Base-by-base conservation (phyloP, 176 grass and related monocot genomes). In the Ensete ventricosum region DNA sequence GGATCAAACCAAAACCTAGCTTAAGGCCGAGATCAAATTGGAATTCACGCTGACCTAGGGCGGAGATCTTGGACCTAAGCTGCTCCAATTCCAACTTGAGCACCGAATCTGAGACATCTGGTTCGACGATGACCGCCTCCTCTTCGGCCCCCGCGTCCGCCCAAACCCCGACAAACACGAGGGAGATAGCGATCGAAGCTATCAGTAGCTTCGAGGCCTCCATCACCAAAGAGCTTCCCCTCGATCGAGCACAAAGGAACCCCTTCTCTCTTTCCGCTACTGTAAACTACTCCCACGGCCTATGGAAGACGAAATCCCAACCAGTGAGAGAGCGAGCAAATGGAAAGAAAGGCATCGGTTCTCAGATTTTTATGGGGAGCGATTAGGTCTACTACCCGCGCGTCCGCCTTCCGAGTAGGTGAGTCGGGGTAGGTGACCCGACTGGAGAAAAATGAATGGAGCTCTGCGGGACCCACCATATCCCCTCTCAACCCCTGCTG, bases 81-180 rank as follows among this genome's bases (percentile, higher is more conserved):
- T 80, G 20, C 21, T 58, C 78, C 78, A 73, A 63, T 19, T 80
- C 34, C 34, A 80, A 55, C 54, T 16, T 23, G 55, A 64, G 57
- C 69, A 43, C 43, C n/a, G 69, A 55, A 24, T 72, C 49, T 20
- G 51, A 57, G 67, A 27, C 3, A 25, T 70, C 55, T 13, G 54
- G 29, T 72, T 62, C 78, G 55, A 72, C 55, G 67, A 62, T 8
- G 55, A 34, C 53, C 24, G 73, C 12, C 78, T 80, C 69, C 43
- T 73, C 78, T 59, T 73, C 9, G 69, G 23, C 16, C 78, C 52
- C 14, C 22, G 17, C 77, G 65, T 50, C 54, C 67, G 54, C 53
- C 78, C 64, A 51, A 2, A 69, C 55, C 19, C 78, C 67, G 14
- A 26, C 55, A 2, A 73, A 52, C 20, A 65, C 19, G 49, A 77